Evolutionary conservation across 345 rosid genomes (phyloP).

Genomic region (Eucalyptus marginata): DNA sequence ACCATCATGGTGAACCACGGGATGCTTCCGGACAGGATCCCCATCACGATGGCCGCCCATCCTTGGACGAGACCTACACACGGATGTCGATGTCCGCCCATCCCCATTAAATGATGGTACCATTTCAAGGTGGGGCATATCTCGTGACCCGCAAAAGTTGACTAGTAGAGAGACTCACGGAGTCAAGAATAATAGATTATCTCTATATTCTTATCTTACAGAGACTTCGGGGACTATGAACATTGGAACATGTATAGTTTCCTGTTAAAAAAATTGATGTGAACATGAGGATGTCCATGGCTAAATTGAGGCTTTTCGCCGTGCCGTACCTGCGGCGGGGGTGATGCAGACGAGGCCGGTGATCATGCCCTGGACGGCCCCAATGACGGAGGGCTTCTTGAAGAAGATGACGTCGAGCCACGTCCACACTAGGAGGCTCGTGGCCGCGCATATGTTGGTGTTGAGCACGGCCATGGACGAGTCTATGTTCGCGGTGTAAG

Average conservation of each 20-base stretch:
- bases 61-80: constrained; percentile 18
- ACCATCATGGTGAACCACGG: constrained; percentile 44
- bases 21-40: constrained; percentile 17
- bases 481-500: constrained; percentile 12
- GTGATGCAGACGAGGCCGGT: constrained; percentile 36
- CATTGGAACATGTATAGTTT: rapidly evolving
- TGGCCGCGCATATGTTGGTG: constrained; percentile 28
- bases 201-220: neutral
- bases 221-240: neutral
- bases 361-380: constrained; percentile 30
- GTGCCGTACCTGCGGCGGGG: constrained; percentile 16
- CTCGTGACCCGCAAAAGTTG: neutral
- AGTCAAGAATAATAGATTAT: neutral
- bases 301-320: neutral
- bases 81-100: neutral
- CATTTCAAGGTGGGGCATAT: neutral
- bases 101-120: neutral
- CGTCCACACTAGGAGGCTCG: constrained; percentile 26
- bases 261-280: neutral
- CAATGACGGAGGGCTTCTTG: constrained; percentile 19
- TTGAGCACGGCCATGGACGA: constrained; percentile 26
- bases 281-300: neutral
- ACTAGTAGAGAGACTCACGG: neutral
- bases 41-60: constrained; percentile 36
- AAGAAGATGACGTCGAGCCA: constrained; percentile 14